Conservation (phyloP, 768 basidiomycete species). For the Leccinum disarticulatum region DNA sequence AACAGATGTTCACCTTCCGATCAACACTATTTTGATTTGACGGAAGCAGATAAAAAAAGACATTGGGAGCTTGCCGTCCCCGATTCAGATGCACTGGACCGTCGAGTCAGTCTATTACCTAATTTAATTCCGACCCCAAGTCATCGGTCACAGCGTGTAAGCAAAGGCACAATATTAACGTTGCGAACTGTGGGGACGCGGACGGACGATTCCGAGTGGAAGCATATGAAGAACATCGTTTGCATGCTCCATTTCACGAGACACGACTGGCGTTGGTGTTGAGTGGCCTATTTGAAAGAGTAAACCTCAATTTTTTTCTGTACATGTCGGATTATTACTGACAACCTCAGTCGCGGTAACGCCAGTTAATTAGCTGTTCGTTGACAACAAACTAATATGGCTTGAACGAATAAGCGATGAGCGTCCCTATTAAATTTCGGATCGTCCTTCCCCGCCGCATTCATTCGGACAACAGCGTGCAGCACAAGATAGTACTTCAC, state of each 20-base stretch:
- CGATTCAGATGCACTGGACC: too few relatives aligned
- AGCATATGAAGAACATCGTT: neutral
- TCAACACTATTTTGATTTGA: too few relatives aligned
- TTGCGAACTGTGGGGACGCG: neutral
- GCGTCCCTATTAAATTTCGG: neutral
- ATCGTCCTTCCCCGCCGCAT: neutral
- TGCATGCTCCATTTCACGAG: neutral
- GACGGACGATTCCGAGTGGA: neutral
- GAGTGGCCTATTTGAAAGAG: neutral
- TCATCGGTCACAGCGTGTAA: neutral
- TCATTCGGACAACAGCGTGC: neutral
- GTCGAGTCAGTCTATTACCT: neutral
- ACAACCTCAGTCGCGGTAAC: neutral
- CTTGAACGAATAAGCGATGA: neutral
- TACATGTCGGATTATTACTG: neutral
- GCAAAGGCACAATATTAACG: neutral
- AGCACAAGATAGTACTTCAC: neutral
- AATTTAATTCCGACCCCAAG: neutral
- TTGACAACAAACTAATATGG: neutral
- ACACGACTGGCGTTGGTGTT: neutral
- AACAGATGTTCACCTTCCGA: too few relatives aligned
- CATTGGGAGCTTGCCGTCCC: neutral
- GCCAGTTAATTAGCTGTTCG: neutral
- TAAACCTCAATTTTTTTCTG: neutral
- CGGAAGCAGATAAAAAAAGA: neutral